Conservation (phyloP, 2,329 filamentous ascomycete species). For the Lachnellula subtilissima region DNA sequence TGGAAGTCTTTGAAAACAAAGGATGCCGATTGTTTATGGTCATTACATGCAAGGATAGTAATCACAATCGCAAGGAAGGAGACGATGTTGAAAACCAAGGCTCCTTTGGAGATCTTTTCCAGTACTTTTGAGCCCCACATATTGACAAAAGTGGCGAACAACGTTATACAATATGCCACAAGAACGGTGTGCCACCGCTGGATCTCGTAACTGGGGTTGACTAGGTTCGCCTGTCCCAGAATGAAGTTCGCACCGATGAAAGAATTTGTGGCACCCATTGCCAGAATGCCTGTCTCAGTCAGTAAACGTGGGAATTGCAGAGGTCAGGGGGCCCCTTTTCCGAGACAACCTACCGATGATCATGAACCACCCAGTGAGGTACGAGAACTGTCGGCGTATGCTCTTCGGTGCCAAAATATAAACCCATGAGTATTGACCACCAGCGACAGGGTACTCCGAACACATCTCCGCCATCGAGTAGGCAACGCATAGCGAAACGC, state of each 20-base stretch:
- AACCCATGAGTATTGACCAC: constrained; percentile 55
- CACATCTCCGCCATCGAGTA: constrained; percentile 58
- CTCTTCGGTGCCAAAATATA: constrained; percentile 48
- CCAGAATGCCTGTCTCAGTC: constrained; percentile 29
- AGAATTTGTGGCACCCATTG: constrained; percentile 51
- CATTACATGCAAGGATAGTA: constrained; percentile 48
- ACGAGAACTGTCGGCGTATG: constrained; percentile 39
- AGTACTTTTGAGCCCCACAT: constrained; percentile 46
- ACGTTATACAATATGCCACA: constrained; percentile 45
- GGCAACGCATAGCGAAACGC: constrained; percentile 47
- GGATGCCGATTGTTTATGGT: constrained; percentile 47
- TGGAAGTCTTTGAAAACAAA: constrained; percentile 54
- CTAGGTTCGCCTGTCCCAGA: constrained; percentile 49
- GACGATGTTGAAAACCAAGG: constrained; percentile 49
- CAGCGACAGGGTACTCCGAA: constrained; percentile 50
- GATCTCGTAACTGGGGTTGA: constrained; percentile 46
- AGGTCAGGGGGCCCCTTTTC: not conserved
- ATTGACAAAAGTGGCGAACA: constrained; percentile 43
- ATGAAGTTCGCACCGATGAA: constrained; percentile 52
- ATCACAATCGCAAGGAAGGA: constrained; percentile 48
- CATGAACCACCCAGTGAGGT: constrained; percentile 46
- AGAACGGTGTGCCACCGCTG: constrained; percentile 53
- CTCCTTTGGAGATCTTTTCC: constrained; percentile 45
- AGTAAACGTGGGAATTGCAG: not conserved
- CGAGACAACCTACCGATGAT: constrained; percentile 35